Conservation (phyloP, 1,284 basidiomycete species). For the Ustilago curta region DNA sequence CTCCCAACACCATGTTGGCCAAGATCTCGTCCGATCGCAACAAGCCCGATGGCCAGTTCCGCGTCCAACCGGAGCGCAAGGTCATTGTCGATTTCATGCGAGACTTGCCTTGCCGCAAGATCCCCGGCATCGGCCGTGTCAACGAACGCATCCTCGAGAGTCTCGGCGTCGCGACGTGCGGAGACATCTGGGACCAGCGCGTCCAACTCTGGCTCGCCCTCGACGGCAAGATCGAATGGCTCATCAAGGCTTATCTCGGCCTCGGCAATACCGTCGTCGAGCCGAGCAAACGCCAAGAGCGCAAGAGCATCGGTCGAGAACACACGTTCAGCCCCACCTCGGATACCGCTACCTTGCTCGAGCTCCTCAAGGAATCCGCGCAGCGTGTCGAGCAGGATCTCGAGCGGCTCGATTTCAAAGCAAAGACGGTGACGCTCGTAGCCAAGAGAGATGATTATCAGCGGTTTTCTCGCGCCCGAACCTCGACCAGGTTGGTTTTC, state of each 20-base stretch:
- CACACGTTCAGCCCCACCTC: slow-evolving; percentile 64
- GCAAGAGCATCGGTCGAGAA: slow-evolving; percentile 66
- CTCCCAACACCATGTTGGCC: slow-evolving; percentile 74
- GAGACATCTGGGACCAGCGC: slow-evolving; percentile 63
- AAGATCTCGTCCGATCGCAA: slow-evolving; percentile 90
- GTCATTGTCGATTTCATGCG: slow-evolving; percentile 61
- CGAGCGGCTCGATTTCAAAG: slow-evolving; percentile 55
- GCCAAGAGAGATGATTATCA: slow-evolving; percentile 62
- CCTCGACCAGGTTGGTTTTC: slow-evolving; percentile 32
- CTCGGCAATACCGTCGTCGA: slow-evolving; percentile 59
- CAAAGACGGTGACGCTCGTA: slow-evolving; percentile 60
- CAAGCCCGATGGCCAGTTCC: slow-evolving; percentile 66
- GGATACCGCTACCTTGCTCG: slow-evolving; percentile 40
- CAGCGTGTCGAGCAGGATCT: slow-evolving; percentile 61
- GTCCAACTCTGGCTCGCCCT: slow-evolving; percentile 61
- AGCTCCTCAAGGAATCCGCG: slow-evolving; percentile 52
- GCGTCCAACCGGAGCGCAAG: slow-evolving; percentile 51
- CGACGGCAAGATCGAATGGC: slow-evolving; percentile 57
- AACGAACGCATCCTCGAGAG: slow-evolving; percentile 65
- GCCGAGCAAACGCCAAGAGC: slow-evolving; percentile 59
- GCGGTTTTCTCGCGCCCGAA: slow-evolving; percentile 61
- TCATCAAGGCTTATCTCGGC: slow-evolving; percentile 61
- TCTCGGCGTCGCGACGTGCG: slow-evolving; percentile 61
- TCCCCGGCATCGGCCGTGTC: slow-evolving; percentile 66
- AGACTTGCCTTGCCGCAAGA: slow-evolving; percentile 61